Base-by-base conservation (phyloP, 2,329 filamentous ascomycete species). In the Alternaria gaisen region DNA sequence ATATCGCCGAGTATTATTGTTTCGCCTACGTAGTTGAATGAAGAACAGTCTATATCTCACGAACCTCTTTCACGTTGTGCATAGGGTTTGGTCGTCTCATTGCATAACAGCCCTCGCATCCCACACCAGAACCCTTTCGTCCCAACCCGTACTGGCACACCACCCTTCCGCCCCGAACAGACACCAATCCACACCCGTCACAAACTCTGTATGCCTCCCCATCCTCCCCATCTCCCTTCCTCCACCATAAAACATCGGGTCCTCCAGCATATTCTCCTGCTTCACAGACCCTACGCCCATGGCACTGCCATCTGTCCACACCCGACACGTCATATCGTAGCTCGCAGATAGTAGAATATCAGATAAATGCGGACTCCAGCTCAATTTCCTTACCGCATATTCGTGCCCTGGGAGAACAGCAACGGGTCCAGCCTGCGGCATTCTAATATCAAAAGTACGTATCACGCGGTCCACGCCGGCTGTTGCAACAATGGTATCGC, bases 131-230 rank as follows among this genome's bases (percentile, higher is more conserved):
- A 99, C 86, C 70, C 89, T 86, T 81, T 97, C 93, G 73, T 99
- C 95, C 95, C 95, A 99, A 1, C 93, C 94, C 2, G 91, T 92
- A 64, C 92, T 96, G 2, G 95, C 94, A 68, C 94, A 94, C 95
- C 95, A 99, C 5, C 95, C 95, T 66, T 97, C 94, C 24, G 88
- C 91, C 5, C 95, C 95, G 79, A 99, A 99, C 44, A 99, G 80
- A 80, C 95, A 99, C 95, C 96, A 99, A 78, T 99, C 95, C 0
- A 98, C 91, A 8, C 95, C 95, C 4, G 93, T 97, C 10, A 91
- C 93, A 72, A 99, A 99, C 81, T 99, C 95, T 0, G 94, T 97
- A 78, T 99, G 95, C 18, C 88, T 83, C 58, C 92, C 93, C 94
- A 99, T 97, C 40, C 93, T 81, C 4, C 93, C 94, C 70, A 97